Evolutionary conservation across 2,329 filamentous ascomycete genomes (phyloP), one percentile per base, ranked within the genome.

Genomic region (Neocucurbitaria cava): DNA sequence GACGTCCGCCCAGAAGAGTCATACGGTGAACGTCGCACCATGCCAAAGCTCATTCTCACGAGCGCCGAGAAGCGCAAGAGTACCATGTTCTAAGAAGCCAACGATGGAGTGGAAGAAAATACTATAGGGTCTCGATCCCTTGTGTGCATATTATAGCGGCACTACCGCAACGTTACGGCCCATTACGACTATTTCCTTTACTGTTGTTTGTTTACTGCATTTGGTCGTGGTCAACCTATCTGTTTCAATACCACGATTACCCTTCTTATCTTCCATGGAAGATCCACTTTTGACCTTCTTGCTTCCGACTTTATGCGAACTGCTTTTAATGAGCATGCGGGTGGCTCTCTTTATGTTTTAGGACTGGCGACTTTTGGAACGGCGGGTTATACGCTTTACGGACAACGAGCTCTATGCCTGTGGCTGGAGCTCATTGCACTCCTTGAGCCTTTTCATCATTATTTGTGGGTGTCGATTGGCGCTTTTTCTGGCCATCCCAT

Each of bases 21-120:
- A 38, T 83, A 85, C 61, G 74, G 75, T 38, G 82, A 84, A 54
- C 87, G 91, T 77, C 91, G 92, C 78, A 93, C 89, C 82, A 90
- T 89, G 65, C 89, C 92, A 49, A 89, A 92, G 83, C 86, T 96
- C 72, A 89, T 97, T 64, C 84, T 97, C 64, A 93, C 90, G 64
- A 93, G 87, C 75, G 89, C 88, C 59, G 92, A 96, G 82, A 96
- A 96, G 86, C 90, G 92, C 77, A 96, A 92, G 83, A 89, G 85
- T 77, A 81, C 84, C 55, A 77, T 85, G 72, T 84, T 83, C 71
- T 88, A 81, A 80, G 56, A 23, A 36, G 11, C 42, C 31, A 49
- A 49, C 8, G 21, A 52, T 41, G 45, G 40, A 59, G 43, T 54
- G 54, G 62, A 59, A 58, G 51, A 43, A 48, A 58, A 45, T 46